A percentile compares a stretch with the other conserved stretches of the same genome.
phyloP scores from a whole-genome alignment of 2,329 filamentous ascomycete species.

The Mycosphaerella sp. region DNA sequence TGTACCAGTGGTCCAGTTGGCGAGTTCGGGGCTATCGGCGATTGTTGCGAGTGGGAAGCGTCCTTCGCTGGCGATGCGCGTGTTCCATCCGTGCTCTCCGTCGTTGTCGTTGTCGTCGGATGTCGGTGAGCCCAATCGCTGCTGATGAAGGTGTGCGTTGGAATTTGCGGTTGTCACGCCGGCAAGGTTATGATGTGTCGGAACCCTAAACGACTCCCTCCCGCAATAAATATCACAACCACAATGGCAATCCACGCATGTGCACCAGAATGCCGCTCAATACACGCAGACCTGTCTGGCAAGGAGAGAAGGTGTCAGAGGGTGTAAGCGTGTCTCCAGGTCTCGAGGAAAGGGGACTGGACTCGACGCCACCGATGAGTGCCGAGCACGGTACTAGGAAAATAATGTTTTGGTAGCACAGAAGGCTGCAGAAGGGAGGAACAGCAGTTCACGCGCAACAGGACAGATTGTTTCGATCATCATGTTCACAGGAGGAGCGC shows the following conservation, averaged over 20 bases:
- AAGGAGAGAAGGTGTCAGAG: too few relatives aligned
- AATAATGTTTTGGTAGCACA: neutral
- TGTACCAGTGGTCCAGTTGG: neutral
- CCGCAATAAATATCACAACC: too few relatives aligned
- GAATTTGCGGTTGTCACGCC: too few relatives aligned
- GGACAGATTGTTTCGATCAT: neutral
- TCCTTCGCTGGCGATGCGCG: conserved; percentile 1
- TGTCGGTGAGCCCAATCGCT: neutral
- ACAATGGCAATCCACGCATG: too few relatives aligned
- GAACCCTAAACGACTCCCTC: too few relatives aligned
- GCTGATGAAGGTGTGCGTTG: too few relatives aligned
- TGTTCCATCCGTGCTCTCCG: neutral
- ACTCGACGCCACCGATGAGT: neutral
- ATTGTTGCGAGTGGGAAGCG: conserved; percentile 1
- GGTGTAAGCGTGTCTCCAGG: too few relatives aligned
- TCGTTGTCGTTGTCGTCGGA: neutral
- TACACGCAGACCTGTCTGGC: too few relatives aligned
- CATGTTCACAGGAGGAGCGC: neutral
- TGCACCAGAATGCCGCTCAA: too few relatives aligned
- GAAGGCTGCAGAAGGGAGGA: neutral
- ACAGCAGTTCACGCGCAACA: neutral
- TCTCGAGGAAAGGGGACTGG: neutral
- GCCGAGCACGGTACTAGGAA: neutral
- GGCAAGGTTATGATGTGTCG: too few relatives aligned
- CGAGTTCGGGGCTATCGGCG: conserved; percentile 4